Evolutionary conservation across 192 early-diverging fungal species (phyloP), one percentile per base, ranked within the genome.

Genomic region (Entomortierella chlamydospora): DNA sequence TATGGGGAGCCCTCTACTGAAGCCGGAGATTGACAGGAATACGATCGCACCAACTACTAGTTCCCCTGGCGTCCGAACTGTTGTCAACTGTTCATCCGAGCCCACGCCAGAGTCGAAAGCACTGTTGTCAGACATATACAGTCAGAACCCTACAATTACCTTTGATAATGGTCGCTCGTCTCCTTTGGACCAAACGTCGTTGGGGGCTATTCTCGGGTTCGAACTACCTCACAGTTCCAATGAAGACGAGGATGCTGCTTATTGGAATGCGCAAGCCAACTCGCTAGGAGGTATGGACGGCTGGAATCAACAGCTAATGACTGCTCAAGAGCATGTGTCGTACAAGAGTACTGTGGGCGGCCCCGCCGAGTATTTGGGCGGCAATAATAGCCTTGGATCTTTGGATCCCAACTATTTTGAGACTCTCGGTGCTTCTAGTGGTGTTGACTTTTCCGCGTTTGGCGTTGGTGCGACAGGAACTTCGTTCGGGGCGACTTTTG

Each of bases 251-350:
- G 76, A 79, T 18, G 70, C 64, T 66, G 76, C 76, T 11, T 79
- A 79, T 34, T 79, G 76, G 76, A 79, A 79, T 33, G 76, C 76
- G 0, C 76, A 79, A 22, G 76, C 76, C 50, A 79, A 79, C 52
- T 79, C 76, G 5, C 18, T 79, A 17, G 76, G 76, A 57, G 76
- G 76, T 22, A 79, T 79, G 76, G 76, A 79, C 26, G 76, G 76
- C 12, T 79, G 76, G 76, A 79, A 79, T 31, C 76, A 79, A 28
- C 76, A 79, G 63, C 37, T 79, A 23, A 79, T 79, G 76, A 66
- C 68, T 25, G 76, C 76, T 12, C 67, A 70, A 42, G 76, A 79
- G 55, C 76, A 79, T 33, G 76, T 79, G 18, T 70, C 68, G 28
- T 79, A 79, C 57, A 70, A 79, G 68, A 63, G 76, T 13, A 42